A percentile compares a stretch with the other conserved stretches of the same genome.
Conservation (phyloP, 768 basidiomycete species). For the Tephrocybe sp. region DNA sequence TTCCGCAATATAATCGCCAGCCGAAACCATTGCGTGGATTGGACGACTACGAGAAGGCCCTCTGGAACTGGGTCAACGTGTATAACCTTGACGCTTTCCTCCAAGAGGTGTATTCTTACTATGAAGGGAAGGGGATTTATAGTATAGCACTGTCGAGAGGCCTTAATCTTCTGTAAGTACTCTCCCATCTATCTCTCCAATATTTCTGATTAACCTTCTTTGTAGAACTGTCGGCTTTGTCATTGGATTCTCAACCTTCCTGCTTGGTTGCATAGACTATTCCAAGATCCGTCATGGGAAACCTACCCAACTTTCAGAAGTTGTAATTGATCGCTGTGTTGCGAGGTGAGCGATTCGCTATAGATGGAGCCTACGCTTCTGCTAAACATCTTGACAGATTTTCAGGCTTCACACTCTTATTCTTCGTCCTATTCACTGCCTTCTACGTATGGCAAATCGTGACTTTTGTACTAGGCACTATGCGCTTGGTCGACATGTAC, state of each 20-base stretch:
- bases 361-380: neutral
- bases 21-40: constrained; percentile 62
- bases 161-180: constrained; percentile 89
- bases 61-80: constrained; percentile 99
- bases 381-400: constrained; percentile 45
- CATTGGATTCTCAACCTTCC: constrained; percentile 96
- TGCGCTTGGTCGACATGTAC: constrained; percentile 90
- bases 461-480: constrained; percentile 70
- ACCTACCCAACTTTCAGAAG: constrained; percentile 69
- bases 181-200: constrained; percentile 13
- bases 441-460: constrained; percentile 90
- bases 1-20: constrained; percentile 29
- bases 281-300: constrained; percentile 68
- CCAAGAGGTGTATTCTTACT: constrained; percentile 94
- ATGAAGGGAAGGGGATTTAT: constrained; percentile 95
- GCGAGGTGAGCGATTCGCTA: constrained; percentile 55
- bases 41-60: constrained; percentile 83
- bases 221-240: constrained; percentile 95
- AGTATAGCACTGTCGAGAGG: constrained; percentile 89
- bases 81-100: constrained; percentile 95
- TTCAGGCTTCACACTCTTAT: constrained; percentile 79
- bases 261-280: constrained; percentile 94
- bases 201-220: constrained; percentile 21
- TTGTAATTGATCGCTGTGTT: constrained; percentile 80
- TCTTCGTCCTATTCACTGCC: constrained; percentile 79